Evolutionary conservation across 345 rosid genomes (phyloP).

Genomic region (Rhodamnia argentea): DNA sequence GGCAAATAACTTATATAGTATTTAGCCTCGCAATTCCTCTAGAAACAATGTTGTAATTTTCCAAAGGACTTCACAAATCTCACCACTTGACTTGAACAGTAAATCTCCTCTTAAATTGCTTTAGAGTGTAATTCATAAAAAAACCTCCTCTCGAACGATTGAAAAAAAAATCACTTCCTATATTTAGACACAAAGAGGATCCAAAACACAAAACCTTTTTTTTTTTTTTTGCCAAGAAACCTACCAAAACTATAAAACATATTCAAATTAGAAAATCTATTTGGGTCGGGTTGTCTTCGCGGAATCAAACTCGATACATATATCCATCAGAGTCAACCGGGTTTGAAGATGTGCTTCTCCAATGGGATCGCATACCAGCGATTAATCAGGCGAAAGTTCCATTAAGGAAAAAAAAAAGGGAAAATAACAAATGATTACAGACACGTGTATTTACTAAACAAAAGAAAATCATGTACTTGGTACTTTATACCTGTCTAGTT

Average conservation of each 20-base stretch:
- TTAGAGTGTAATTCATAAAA: fast-evolving
- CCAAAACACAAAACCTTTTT: neutral
- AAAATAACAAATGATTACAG: neutral
- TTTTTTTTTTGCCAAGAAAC: neutral
- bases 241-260: neutral
- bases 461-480: neutral
- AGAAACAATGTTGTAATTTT: too few species aligned
- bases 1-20: neutral
- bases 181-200: neutral
- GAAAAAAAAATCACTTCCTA: neutral
- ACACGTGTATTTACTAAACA: neutral
- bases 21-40: too few species aligned
- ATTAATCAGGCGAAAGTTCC: too few species aligned
- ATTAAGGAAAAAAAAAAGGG: neutral
- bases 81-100: neutral
- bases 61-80: neutral
- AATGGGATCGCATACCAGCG: too few species aligned
- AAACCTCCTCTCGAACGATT: neutral
- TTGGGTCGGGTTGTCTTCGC: neutral
- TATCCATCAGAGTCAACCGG: neutral
- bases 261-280: neutral
- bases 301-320: neutral
- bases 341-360: neutral
- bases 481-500: neutral
- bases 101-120: neutral